Percentiles rank a stretch among this genome's conserved stretches.
Conservation (phyloP, 2,329 filamentous ascomycete genomes). For the Fusarium pseudograminearum region DNA sequence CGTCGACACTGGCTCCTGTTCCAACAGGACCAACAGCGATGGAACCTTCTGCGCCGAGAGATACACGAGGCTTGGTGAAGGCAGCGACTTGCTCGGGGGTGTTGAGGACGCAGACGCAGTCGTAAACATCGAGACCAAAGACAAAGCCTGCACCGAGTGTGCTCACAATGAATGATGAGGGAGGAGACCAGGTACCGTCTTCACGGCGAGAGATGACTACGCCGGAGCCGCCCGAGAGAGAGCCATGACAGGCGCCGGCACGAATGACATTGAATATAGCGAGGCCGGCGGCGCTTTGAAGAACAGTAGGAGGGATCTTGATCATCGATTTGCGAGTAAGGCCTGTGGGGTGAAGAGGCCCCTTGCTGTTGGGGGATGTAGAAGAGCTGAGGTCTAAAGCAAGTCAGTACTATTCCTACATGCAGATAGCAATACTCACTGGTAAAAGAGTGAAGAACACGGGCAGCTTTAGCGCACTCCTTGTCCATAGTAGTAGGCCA, state of each 20-base stretch:
- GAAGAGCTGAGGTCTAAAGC: constrained; percentile 39
- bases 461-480: constrained; percentile 80
- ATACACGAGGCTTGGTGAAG: constrained; percentile 74
- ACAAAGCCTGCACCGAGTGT: constrained; percentile 78
- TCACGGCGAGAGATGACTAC: constrained; percentile 67
- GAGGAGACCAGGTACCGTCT: constrained; percentile 76
- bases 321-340: constrained; percentile 51
- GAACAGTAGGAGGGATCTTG: constrained; percentile 59
- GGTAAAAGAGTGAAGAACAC: constrained; percentile 80
- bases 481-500: constrained; percentile 81
- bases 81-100: constrained; percentile 74
- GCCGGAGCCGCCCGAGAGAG: constrained; percentile 70
- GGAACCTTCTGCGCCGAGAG: constrained; percentile 77
- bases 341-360: constrained; percentile 51
- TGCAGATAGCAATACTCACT: constrained; percentile 51
- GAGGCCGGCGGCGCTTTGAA: constrained; percentile 67
- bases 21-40: constrained; percentile 70
- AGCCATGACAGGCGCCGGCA: constrained; percentile 66
- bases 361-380: constrained; percentile 35
- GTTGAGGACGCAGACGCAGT: constrained; percentile 82
- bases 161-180: constrained; percentile 77
- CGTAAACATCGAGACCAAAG: constrained; percentile 80
- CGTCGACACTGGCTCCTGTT: constrained; percentile 69
- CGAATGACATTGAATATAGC: constrained; percentile 74
- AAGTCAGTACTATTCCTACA: constrained; percentile 13